Base-by-base conservation (phyloP, 1,284 basidiomycete genomes). In the Pascua guehoae region DNA sequence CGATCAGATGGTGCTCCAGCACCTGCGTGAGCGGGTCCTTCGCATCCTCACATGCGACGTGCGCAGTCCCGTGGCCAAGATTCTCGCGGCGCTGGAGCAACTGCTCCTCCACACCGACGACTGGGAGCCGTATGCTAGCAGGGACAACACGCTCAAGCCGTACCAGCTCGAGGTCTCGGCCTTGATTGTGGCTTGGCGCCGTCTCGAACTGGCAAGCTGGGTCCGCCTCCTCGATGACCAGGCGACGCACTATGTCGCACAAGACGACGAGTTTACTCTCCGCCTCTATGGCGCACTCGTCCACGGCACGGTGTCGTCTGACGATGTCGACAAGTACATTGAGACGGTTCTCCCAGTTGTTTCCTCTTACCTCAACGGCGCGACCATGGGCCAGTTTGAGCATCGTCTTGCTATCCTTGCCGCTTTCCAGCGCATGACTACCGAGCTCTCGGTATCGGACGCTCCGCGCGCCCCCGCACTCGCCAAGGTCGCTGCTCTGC, bases 41-140 rank as follows among this genome's bases (percentile, higher is more conserved):
- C 78, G 80, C 8, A 82, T 95, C 50, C 78, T 92, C 43, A 73
- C 79, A 0, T 79, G 95, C 16, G 81, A 84, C 53, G 78, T 89
- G 7, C 79, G 82, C 47, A 87, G 85, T 62, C 87, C 96, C 0
- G 79, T 98, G 7, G 92, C 95, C 8, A 88, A 87, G 70, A 78
- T 95, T 17, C 82, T 99, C 16, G 83, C 90, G 0, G 86, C 88
- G 2, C 73, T 98, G 45, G 96, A 99, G 74, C 88, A 89, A 61
- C 80, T 99, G 12, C 79, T 98, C 2, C 70, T 87, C 45, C 90
- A 96, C 63, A 91, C 87, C 11, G 91, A 96, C 61, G 96, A 98
- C 71, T 99, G 96, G 96, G 92, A 98, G 73, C 87, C 87, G 66
- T 98, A 90, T 67, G 88, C 95, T 12, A 94, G 92, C 76, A 82